Base-by-base conservation (phyloP, 1,284 basidiomycete genomes). In the Sporisorium sorghi region DNA sequence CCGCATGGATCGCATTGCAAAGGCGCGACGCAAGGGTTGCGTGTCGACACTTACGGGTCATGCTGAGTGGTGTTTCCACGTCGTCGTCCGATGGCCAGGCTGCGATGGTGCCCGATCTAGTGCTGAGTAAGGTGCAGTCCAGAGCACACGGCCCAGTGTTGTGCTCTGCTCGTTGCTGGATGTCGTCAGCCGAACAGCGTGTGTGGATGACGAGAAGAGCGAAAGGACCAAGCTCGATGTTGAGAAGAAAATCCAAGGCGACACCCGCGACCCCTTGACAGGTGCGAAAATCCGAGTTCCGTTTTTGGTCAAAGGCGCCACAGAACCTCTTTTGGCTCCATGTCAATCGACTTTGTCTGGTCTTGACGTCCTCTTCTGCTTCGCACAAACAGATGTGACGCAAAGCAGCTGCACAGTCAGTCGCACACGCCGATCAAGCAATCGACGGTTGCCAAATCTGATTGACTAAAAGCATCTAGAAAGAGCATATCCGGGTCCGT, bases 141-240 rank as follows among this genome's bases (percentile, higher is more conserved):
- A 47, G 46, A 47, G 46, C 46, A 47, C 46, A 19, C 28, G n/a
- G 28, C 11, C 17, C 46, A 11, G 28, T n/a, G 24, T 26, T 8
- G 44, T 46, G 44, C 44, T 46, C 44, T 46, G 26, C 44, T 47
- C 12, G 46, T n/a, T 47, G n/a, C 46, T 47, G 44, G 44, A 11
- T 28, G 24, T 26, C 26, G 44, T 30, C 24, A 46, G 24, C 44
- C 24, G 26, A 40, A 15, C 37, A 9, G 37, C 17, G 37, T 8
- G 37, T 11, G 15, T 46, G 26, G 28, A 47, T 30, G 46, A 30
- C 11, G 44, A 44, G 43, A 17, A 44, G 23, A 26, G 35, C 17
- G 46, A 30, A 47, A 30, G 46, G 15, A 9, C 46, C 26, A 19
- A 47, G 26, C 46, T 47, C 9, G 46, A 10, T n/a, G n/a, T 19